phyloP scores from a whole-genome alignment of 441 rosid genomes.

The Populus hybrid region DNA sequence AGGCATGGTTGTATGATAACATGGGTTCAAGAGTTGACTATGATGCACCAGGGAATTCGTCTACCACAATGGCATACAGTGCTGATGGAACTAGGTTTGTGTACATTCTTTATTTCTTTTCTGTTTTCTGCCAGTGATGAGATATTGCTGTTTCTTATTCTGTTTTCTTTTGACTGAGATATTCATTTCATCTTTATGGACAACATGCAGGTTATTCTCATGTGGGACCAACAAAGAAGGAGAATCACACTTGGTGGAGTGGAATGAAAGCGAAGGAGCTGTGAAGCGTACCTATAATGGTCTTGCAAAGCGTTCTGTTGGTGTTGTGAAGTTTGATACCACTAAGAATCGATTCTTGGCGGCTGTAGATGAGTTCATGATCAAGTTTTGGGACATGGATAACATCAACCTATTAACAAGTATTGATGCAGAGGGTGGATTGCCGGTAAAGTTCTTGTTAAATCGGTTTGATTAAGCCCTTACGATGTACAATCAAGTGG shows the following conservation, averaged over 20 bases:
- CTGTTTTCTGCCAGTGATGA: slow-evolving; percentile 5
- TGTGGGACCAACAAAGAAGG: slow-evolving; percentile 82
- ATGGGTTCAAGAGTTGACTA: slow-evolving; percentile 78
- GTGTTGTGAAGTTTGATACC: slow-evolving; percentile 73
- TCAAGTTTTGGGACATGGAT: slow-evolving; percentile 83
- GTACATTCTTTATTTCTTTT: slow-evolving; percentile 9
- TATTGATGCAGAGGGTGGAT: slow-evolving; percentile 66
- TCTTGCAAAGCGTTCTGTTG: slow-evolving; percentile 61
- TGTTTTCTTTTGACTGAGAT: slow-evolving; percentile 7
- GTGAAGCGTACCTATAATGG: slow-evolving; percentile 61
- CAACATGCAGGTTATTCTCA: slow-evolving; percentile 55
- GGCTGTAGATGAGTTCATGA: slow-evolving; percentile 65
- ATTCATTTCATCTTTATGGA: slow-evolving; percentile 16
- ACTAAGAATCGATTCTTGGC: slow-evolving; percentile 71
- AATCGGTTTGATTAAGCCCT: slow-evolving; percentile 4
- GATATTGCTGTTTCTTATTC: slow-evolving; percentile 5
- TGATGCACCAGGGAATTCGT: slow-evolving; percentile 74
- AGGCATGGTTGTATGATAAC: slow-evolving; percentile 80
- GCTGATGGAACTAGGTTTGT: slow-evolving; percentile 75
- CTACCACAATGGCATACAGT: slow-evolving; percentile 75
- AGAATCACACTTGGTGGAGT: slow-evolving; percentile 72
- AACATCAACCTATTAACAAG: slow-evolving; percentile 44
- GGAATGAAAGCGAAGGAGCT: slow-evolving; percentile 89
- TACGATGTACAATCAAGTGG: background rate
- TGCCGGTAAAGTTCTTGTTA: slow-evolving; percentile 42